Conservation (phyloP, 2,329 filamentous ascomycete species). For the Alternaria ventricosa region DNA sequence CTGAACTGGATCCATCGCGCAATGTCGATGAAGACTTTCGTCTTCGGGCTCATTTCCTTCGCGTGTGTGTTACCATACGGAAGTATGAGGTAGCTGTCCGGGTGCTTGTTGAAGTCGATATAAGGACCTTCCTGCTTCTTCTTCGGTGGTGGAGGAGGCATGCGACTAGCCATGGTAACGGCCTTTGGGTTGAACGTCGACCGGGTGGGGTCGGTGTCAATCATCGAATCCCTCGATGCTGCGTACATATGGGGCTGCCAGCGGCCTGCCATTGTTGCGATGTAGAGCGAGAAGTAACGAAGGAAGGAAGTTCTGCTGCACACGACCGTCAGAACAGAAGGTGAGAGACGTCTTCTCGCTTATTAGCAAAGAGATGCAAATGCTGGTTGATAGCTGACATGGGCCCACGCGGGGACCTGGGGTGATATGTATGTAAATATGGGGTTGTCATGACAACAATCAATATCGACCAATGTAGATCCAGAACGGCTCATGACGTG, state of each 20-base stretch:
- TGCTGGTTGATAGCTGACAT: slow-evolving; percentile 36
- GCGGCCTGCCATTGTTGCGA: slow-evolving; percentile 50
- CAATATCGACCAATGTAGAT: slow-evolving; percentile 22
- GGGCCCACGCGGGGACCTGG: slow-evolving; percentile 33
- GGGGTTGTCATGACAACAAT: slow-evolving; percentile 41
- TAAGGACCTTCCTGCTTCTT: slow-evolving; percentile 76
- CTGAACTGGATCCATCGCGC: slow-evolving; percentile 72
- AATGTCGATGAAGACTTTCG: slow-evolving; percentile 74
- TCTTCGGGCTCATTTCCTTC: slow-evolving; percentile 71
- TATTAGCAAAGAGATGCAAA: slow-evolving; percentile 41
- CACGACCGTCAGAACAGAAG: slow-evolving; percentile 35
- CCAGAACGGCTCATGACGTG: slow-evolving; percentile 25
- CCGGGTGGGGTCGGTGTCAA: slow-evolving; percentile 52
- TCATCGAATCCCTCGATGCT: slow-evolving; percentile 57
- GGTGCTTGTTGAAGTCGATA: slow-evolving; percentile 83
- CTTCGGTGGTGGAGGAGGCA: slow-evolving; percentile 64
- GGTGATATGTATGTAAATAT: slow-evolving; percentile 35
- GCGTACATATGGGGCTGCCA: slow-evolving; percentile 77
- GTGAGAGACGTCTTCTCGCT: slow-evolving; percentile 33
- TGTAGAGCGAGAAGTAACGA: slow-evolving; percentile 32
- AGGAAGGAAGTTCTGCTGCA: slow-evolving; percentile 37
- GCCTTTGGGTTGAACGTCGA: slow-evolving; percentile 84
- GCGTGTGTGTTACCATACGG: slow-evolving; percentile 67
- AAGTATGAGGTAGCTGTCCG: slow-evolving; percentile 74
- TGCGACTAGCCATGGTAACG: slow-evolving; percentile 78